Evolutionary conservation across 2,329 filamentous ascomycete species (phyloP), one percentile per base, ranked within the genome.

Genomic region (Fusarium nisikadoi): DNA sequence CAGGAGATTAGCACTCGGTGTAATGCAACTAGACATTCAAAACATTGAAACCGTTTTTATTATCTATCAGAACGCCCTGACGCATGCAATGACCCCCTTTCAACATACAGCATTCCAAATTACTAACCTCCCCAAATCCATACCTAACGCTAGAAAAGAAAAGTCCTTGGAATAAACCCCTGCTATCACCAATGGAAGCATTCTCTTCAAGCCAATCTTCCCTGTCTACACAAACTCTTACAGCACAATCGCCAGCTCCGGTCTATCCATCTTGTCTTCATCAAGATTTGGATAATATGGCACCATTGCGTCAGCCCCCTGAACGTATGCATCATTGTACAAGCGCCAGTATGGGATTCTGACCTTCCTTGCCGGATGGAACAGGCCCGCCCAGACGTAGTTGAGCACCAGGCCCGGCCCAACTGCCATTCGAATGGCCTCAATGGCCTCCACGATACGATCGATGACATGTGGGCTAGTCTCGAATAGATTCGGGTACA

Each of bases 381-480:
- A 99, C 23, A 99, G 86, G 23, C 96, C 96, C 0, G 96, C 95
- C 95, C 95, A 98, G 67, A 98, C 92, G 81, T 99, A 99, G 84
- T 99, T 99, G 88, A 99, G 92, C 39, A 98, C 94, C 27, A 97
- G 85, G 6, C 96, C 96, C 0, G 94, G 94, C 2, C 96, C 96
- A 47, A 98, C 92, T 0, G 95, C 94, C 86, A 98, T 94, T 52
- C 96, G 91, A 70, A 99, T 93, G 42, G 95, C 96, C 81, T 98
- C 96, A 74, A 99, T 97, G 55, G 97, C 96, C 82, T 99, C 97
- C 72, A 99, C 93, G 75, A 99, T 97, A 47, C 96, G 91, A 83
- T 99, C 96, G 77, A 99, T 99, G 77, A 99, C 96, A 87, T 99
- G 96, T 1, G 96, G 96, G 76, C 93, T 96, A 9, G 96, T 99